Base-by-base conservation (phyloP, 2,329 filamentous ascomycete species). In the Blastomyces silverae region DNA sequence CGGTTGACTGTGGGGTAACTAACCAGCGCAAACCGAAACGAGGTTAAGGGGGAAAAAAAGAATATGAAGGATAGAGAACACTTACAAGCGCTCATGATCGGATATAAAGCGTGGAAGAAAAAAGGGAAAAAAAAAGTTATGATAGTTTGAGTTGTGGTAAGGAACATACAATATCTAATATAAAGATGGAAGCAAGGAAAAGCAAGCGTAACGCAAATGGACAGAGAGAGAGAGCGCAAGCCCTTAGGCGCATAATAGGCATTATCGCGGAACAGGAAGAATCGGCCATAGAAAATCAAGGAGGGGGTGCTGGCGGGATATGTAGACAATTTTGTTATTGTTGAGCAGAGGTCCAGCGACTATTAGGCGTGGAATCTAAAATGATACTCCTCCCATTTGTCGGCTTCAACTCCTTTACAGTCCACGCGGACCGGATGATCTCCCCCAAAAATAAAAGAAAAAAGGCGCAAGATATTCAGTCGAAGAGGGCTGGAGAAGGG, bases 111-210 rank as follows among this genome's bases (percentile, higher is more conserved):
- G 10, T 10, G 17, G 15, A 15, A 46, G 2, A 46, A 25, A 31
- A 48, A 34, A 4, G 6, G 15, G 28, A 11, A 44, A 20, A 3
- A 34, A 34, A 17, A 37, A 61, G 20, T 17, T 34, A 59, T 10
- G 59, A 50, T 8, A 61, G 56, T 22, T 48, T 48, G 7, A 37
- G 11, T 59, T 17, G 56, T 22, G n/a, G 56, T 59, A 22, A 44
- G 20, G 22, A 15, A 25, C 6, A 44, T 20, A 46, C 20, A 46
- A 39, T 39, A 39, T 39, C 37, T 39, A 39, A 46, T n/a, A 46
- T 39, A 46, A 46, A 46, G 1, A 2, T 11, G 57, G 39, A 46
- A 60, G 46, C 3, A 44, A 39, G 28, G 50, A 28, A 58, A 25
- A 42, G 25, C 3, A 13, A 46, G 3, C 11, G 8, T n/a, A 60